These are phyloP conservation scores for Pisolithus albus DNA, from an alignment of 768 basidiomycete genomes.

Conservation along the genomic window DNA sequence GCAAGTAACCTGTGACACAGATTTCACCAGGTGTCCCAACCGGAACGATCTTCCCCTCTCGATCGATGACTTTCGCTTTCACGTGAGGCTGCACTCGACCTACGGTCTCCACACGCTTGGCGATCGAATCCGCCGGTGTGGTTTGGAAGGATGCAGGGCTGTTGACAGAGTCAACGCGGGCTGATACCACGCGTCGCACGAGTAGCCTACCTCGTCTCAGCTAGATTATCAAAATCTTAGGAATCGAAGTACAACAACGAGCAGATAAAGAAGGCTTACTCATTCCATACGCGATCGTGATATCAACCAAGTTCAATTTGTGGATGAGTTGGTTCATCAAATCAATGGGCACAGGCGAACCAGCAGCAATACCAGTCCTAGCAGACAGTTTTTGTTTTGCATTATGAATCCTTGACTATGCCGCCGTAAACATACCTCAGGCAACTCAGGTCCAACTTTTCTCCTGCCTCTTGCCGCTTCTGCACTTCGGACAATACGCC, in stretches of 20 bases:
- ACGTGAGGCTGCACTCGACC: slow-evolving; percentile 73
- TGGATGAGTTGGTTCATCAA: slow-evolving; percentile 68
- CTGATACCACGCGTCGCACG: background rate
- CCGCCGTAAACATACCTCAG: slow-evolving; percentile 42
- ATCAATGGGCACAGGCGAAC: slow-evolving; percentile 71
- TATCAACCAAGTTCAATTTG: slow-evolving; percentile 58
- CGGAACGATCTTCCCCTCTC: slow-evolving; percentile 56
- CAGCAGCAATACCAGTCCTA: slow-evolving; percentile 80
- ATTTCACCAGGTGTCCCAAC: slow-evolving; percentile 70
- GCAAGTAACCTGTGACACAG: slow-evolving; percentile 63
- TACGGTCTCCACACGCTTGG: slow-evolving; percentile 77
- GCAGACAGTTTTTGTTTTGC: background rate
- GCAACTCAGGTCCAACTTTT: slow-evolving; percentile 39
- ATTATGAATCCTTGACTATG: background rate
- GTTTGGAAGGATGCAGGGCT: slow-evolving; percentile 86
- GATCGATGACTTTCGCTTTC: slow-evolving; percentile 63
- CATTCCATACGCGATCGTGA: slow-evolving; percentile 84
- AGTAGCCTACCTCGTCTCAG: slow-evolving; percentile 55
- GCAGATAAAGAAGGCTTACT: slow-evolving; percentile 41
- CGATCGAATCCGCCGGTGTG: slow-evolving; percentile 56
- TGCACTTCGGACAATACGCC: slow-evolving; percentile 66
- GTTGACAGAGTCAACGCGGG: slow-evolving; percentile 1
- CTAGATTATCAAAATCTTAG: slow-evolving; percentile 28
- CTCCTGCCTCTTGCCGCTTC: slow-evolving; percentile 40
- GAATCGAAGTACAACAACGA: background rate